Evolutionary conservation across 116 monocot genomes (phyloP), one percentile per base, ranked within the genome.

Genomic region (Zostera marina): DNA sequence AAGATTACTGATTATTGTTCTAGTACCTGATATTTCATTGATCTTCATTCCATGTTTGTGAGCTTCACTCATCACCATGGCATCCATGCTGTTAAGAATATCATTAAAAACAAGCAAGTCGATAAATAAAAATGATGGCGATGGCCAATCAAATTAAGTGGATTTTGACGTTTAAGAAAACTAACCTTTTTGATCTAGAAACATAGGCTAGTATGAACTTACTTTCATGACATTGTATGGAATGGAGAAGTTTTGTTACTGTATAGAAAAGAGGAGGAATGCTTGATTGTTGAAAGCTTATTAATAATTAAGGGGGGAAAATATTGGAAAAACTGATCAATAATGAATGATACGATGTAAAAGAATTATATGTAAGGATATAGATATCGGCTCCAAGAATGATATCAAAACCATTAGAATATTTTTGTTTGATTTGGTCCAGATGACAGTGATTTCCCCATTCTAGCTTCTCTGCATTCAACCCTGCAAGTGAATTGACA

Each of bases 301-400:
- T 10, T 17, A 41, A 42, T 42, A 44, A 76, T 92, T 72, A 92
- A 81, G 83, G 83, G 47, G 83, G 83, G 47, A 48, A 10, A 60
- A 53, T 32, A 54, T 54, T 11, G 42, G 7, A 0, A 16, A 21
- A 9, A 17, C 16, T 42, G 22, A 12, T 56, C 2, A 72, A 62
- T 3, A 2, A 53, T 57, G 11, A 44, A 45, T 52, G 2, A 56
- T 2, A 61, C 7, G 17, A 19, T 47, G 54, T 23, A 12, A 7
- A 62, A 58, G 41, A 19, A 3, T 12, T 44, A 6, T 11, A 46
- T 8, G 66, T 4, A 56, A 87, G 87, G 93, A 93, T 93, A 93
- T 87, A 94, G 57, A 94, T 94, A 66, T 94, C 94, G 67, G 94
- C 88, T 68, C 94, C 94, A 56, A 94, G 75, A 71, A 94, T 56